Evolutionary conservation across 768 basidiomycete species (phyloP), one percentile per base, ranked within the genome.

Genomic region (Gelatoporia subvermispora): DNA sequence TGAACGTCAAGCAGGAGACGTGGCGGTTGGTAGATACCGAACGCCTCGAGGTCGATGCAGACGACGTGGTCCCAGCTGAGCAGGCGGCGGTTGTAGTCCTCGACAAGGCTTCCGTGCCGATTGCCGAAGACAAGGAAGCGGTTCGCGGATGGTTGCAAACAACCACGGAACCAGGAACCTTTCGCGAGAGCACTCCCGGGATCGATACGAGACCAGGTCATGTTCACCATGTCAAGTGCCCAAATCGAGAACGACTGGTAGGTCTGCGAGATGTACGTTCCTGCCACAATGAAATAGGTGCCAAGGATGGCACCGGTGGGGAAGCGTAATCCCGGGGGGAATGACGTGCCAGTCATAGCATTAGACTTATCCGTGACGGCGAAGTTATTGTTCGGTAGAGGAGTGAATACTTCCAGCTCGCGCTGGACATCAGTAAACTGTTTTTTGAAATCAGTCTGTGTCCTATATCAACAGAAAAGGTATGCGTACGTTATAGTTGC

Each of bases 161-260:
- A 88, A 20, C 89, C 88, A 20, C 93, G 82, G 67, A 95, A 96
- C 95, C 95, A 98, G 8, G 92, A 95, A 13, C 96, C 95, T 36
- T 79, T 78, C 43, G 84, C 76, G 18, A 98, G 79, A 0, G 88
- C 85, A 57, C 85, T 85, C 13, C 92, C 93, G 0, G 91, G 85
- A 61, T 94, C 93, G 25, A 94, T 85, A 35, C 89, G 83, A 35
- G 85, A 79, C 92, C 93, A 93, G 23, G 78, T 77, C 82, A 92
- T 87, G 49, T 74, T 77, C 42, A 77, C 67, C 21, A 98, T 76
- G 64, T 99, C 88, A 39, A 99, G 81, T 1, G 90, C 88, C 94
- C 94, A 99, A 49, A 98, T 88, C 9, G 93, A 93, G 66, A 93
- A 99, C 22, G 90, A 91, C 60, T 95, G 93, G 57, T 89, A 90